These are phyloP conservation scores for Fusarium miscanthi DNA, from an alignment of 2,329 filamentous ascomycete species.

Conservation along the genomic window DNA sequence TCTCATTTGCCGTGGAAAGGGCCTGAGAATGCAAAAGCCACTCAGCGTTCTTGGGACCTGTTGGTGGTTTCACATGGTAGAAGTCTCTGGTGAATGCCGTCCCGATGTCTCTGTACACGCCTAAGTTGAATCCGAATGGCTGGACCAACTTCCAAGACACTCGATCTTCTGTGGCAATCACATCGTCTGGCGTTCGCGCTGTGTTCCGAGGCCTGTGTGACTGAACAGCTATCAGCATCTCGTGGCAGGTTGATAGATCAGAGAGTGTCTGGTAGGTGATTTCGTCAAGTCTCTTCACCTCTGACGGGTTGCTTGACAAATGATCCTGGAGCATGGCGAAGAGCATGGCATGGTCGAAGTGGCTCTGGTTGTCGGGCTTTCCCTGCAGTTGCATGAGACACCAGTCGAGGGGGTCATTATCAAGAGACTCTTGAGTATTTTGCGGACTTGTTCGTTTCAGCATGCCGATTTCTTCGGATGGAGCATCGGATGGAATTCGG, in stretches of 20 bases:
- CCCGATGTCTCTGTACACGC: too few species aligned
- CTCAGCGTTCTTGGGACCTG: accelerated
- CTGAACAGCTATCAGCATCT: accelerated
- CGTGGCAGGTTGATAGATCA: neutral
- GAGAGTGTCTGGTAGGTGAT: neutral
- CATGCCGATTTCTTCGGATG: neutral
- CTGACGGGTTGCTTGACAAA: accelerated
- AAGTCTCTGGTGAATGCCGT: neutral
- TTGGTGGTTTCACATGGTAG: neutral
- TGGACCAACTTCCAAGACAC: neutral
- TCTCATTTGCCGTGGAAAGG: accelerated
- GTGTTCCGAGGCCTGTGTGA: neutral
- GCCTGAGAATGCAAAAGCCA: neutral
- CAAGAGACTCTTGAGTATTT: neutral
- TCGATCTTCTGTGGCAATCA: neutral
- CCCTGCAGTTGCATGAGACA: neutral
- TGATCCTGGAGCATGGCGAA: neutral
- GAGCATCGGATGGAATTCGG: neutral
- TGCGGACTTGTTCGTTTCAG: neutral
- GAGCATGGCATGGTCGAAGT: neutral
- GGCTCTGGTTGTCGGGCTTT: neutral
- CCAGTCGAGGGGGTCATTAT: neutral
- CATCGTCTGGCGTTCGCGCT: neutral
- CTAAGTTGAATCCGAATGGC: too few species aligned
- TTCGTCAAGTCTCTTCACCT: neutral